Conservation (phyloP, 2,329 filamentous ascomycete species). For the Cytospora chrysosperma region DNA sequence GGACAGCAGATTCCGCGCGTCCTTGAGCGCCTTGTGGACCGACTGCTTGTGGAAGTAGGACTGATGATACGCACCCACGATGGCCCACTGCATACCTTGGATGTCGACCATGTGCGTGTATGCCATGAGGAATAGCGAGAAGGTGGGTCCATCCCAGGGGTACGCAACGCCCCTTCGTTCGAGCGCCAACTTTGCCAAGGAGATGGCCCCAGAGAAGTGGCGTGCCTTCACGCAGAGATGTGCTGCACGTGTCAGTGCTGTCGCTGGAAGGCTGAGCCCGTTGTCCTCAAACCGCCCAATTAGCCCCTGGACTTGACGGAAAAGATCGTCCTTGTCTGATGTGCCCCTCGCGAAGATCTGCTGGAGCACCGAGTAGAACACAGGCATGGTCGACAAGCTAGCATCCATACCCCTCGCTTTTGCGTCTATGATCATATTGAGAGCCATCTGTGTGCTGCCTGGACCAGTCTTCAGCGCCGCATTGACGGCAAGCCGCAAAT, state of each 20-base stretch:
- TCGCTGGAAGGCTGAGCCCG: constrained; percentile 29
- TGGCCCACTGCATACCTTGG: constrained; percentile 27
- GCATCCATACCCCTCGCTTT: constrained; percentile 43
- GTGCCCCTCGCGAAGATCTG: constrained; percentile 31
- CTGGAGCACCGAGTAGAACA: constrained; percentile 40
- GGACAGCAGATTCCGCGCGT: constrained; percentile 27
- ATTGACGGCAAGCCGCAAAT: constrained; percentile 48
- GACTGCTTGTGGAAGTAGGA: constrained; percentile 26
- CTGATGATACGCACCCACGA: constrained; percentile 26
- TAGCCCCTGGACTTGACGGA: constrained; percentile 26
- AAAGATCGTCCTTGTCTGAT: constrained; percentile 25
- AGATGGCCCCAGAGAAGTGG: constrained; percentile 31
- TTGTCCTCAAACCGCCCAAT: constrained; percentile 27
- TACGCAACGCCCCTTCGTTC: constrained; percentile 21
- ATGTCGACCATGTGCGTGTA: constrained; percentile 31
- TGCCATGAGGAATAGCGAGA: constrained; percentile 31
- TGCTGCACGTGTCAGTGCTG: constrained; percentile 34
- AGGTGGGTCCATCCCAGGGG: constrained; percentile 35
- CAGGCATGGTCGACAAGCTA: constrained; percentile 38
- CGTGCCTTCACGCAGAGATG: constrained; percentile 30
- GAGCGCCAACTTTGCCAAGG: constrained; percentile 32
- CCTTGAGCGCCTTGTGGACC: constrained; percentile 27
- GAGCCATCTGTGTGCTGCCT: constrained; percentile 34
- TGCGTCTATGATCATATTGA: constrained; percentile 41
- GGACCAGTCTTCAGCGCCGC: constrained; percentile 39